Percentiles rank a stretch among this genome's conserved stretches.
These are phyloP conservation scores for Fraxinus cuspidata DNA, from an alignment of 257 asterid genomes.

Conservation along the genomic window DNA sequence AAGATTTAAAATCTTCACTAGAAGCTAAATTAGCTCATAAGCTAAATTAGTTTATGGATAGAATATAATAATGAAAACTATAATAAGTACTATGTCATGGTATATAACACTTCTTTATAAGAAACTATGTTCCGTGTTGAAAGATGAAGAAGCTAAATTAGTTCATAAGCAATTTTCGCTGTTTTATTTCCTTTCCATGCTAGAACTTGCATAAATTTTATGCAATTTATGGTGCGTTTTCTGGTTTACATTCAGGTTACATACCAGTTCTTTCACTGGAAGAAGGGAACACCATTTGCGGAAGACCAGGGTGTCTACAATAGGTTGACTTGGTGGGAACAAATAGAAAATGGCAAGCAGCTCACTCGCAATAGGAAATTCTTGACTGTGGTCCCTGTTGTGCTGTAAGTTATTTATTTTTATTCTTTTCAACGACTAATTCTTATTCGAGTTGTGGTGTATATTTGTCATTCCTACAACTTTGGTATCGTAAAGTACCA, in stretches of 20 bases:
- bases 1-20: background rate
- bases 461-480: background rate
- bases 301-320: constrained; percentile 90
- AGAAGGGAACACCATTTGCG: constrained; percentile 88
- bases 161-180: background rate
- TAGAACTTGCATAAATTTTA: background rate
- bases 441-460: background rate
- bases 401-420: constrained; percentile 6
- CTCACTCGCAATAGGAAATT: constrained; percentile 17
- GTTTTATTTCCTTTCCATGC: background rate
- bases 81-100: background rate
- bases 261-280: background rate
- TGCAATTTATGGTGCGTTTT: background rate
- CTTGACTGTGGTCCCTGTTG: constrained; percentile 6
- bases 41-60: background rate
- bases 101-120: background rate
- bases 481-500: background rate
- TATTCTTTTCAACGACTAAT: background rate
- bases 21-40: background rate
- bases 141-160: background rate
- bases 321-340: constrained; percentile 81
- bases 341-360: constrained; percentile 18
- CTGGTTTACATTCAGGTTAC: background rate
- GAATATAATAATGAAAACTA: background rate
- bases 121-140: background rate